Evolutionary conservation across 2,329 filamentous ascomycete genomes (phyloP).

Genomic region (Monosporascus sp.): DNA sequence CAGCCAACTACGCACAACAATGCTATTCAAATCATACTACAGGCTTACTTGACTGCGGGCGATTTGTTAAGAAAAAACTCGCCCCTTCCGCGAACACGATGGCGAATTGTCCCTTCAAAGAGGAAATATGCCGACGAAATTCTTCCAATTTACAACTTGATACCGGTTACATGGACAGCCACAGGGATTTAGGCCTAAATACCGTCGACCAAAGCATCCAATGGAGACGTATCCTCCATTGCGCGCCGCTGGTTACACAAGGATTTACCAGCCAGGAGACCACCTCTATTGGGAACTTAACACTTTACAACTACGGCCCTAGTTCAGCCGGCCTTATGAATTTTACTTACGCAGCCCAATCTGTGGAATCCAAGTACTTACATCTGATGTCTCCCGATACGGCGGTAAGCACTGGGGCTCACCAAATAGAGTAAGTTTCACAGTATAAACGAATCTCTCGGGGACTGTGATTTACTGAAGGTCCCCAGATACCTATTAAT

Average conservation of each 20-base stretch:
- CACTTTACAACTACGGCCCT: conserved; percentile 8
- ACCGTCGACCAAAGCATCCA: not conserved
- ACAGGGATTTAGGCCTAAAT: conserved; percentile 6
- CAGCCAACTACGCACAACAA: not conserved
- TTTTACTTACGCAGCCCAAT: conserved; percentile 2
- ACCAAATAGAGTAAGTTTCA: not conserved
- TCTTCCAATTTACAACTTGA: conserved; percentile 5
- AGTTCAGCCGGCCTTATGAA: not conserved
- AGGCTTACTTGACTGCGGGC: not conserved
- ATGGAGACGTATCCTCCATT: conserved; percentile 5
- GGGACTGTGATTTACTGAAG: too few relatives aligned
- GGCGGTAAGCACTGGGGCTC: too few relatives aligned
- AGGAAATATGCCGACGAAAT: conserved; percentile 1
- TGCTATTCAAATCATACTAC: not conserved
- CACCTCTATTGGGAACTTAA: not conserved
- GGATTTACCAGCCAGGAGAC: conserved; percentile 3
- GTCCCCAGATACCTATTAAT: too few relatives aligned
- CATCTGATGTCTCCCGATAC: not conserved
- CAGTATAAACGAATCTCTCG: too few relatives aligned
- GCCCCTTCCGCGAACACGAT: not conserved
- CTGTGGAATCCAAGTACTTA: not conserved
- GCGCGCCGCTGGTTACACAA: conserved; percentile 7
- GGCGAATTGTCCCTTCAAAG: conserved; percentile 5
- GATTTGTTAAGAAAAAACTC: not conserved
- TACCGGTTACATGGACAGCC: conserved; percentile 5